phyloP scores from a whole-genome alignment of 441 rosid genomes.

The Arabidopsis lyrata region DNA sequence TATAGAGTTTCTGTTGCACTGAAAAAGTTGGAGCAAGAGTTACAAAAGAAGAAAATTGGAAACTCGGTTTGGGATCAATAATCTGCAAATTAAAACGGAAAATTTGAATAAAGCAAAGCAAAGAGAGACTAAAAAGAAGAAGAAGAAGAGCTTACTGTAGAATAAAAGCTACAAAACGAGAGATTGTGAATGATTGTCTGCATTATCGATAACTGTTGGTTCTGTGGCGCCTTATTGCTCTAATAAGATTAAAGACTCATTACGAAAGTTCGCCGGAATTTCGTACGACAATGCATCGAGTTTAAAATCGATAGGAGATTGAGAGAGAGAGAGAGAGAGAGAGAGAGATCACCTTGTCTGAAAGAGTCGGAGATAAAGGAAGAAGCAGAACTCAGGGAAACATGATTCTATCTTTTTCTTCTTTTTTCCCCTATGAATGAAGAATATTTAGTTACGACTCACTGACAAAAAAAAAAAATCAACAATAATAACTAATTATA shows the following conservation, averaged over 20 bases:
- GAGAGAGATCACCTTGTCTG: neutral
- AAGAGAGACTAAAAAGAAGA: neutral
- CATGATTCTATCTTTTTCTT: neutral
- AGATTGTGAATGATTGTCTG: slow-evolving; percentile 36
- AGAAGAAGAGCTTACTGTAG: slow-evolving; percentile 25
- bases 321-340: neutral
- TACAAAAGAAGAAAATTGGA: slow-evolving; percentile 44
- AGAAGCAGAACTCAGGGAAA: neutral
- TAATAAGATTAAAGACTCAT: neutral
- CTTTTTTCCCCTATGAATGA: too few relatives aligned
- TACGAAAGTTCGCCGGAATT: neutral
- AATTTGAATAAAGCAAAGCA: neutral
- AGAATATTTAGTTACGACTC: neutral
- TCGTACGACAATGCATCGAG: neutral
- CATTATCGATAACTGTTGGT: slow-evolving; percentile 27
- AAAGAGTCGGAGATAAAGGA: neutral
- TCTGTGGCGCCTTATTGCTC: neutral
- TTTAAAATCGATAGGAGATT: neutral
- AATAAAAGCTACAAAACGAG: slow-evolving; percentile 32
- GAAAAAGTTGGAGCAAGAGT: slow-evolving; percentile 43
- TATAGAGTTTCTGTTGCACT: neutral
- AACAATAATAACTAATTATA: too few relatives aligned
- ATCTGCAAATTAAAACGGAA: slow-evolving; percentile 51
- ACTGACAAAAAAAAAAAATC: too few relatives aligned
- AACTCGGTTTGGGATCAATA: slow-evolving; percentile 40